Evolutionary conservation across 1,284 basidiomycete species (phyloP).

Genomic region (Boletus sp.): DNA sequence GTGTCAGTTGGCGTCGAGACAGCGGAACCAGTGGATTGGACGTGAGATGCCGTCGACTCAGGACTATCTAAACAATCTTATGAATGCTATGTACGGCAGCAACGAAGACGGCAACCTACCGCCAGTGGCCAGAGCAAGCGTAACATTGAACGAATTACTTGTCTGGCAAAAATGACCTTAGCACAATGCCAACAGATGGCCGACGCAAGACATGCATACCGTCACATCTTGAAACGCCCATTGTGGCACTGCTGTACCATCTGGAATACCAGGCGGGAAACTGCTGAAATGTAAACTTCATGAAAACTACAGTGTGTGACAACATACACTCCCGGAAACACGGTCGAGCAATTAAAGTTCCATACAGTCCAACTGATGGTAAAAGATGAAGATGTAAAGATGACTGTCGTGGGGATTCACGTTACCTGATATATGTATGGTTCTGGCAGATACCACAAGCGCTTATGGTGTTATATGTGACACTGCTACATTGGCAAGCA

Average conservation of each 20-base stretch:
- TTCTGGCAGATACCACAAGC: constrained; percentile 36
- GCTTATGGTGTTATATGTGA: constrained; percentile 32
- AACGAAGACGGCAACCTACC: constrained; percentile 19
- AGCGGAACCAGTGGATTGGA: constrained; percentile 20
- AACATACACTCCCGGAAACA: constrained; percentile 22
- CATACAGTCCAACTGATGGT: constrained; percentile 30
- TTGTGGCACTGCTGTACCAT: constrained; percentile 28
- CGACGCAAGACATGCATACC: constrained; percentile 15
- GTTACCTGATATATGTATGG: constrained; percentile 17
- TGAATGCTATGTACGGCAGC: neutral
- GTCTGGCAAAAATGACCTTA: constrained; percentile 16
- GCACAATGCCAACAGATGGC: neutral
- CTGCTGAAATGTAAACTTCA: constrained; percentile 17
- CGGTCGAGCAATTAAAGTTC: constrained; percentile 23
- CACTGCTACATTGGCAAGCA: constrained; percentile 32
- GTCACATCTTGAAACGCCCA: constrained; percentile 34
- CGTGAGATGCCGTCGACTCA: constrained; percentile 23
- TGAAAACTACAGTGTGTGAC: neutral
- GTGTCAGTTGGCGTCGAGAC: neutral
- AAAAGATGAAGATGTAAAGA: neutral
- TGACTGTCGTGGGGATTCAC: neutral
- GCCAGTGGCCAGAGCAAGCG: constrained; percentile 22
- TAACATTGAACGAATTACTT: constrained; percentile 17
- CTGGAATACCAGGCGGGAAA: constrained; percentile 21
- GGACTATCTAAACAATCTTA: constrained; percentile 24